phyloP scores from a whole-genome alignment of 345 rosid genomes.

The Corchorus capsularis region DNA sequence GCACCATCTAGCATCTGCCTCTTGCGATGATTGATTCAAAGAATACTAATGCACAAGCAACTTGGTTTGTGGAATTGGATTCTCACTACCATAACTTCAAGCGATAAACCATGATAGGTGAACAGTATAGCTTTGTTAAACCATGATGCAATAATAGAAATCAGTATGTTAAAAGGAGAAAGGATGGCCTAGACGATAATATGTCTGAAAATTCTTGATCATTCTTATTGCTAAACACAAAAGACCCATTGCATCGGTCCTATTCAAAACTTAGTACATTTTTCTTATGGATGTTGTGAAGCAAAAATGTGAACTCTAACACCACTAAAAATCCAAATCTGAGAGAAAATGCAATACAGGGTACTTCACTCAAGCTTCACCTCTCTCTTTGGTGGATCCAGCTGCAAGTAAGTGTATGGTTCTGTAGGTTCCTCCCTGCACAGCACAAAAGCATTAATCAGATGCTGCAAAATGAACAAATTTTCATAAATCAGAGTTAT shows the following conservation, averaged over 20 bases:
- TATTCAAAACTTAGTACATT: background rate
- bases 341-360: background rate
- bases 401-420: constrained; percentile 75
- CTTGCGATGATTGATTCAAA: background rate
- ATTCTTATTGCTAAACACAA: constrained; percentile 12
- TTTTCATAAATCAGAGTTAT: background rate
- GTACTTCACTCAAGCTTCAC: constrained; percentile 55
- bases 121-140: too few species aligned
- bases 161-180: background rate
- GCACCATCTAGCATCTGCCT: background rate
- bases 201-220: background rate
- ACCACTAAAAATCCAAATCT: background rate
- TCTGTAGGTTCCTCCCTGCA: constrained; percentile 94
- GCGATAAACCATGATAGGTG: background rate
- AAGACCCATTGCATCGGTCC: background rate
- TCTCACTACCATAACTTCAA: background rate
- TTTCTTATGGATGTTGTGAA: background rate
- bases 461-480: background rate
- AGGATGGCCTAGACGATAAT: background rate
- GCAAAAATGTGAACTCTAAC: background rate
- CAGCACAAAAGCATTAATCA: constrained; percentile 24
- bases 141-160: background rate
- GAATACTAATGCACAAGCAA: background rate
- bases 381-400: constrained; percentile 80
- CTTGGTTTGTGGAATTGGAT: background rate